phyloP scores from a whole-genome alignment of 768 basidiomycete genomes.

The Collybiopsis luxurians region DNA sequence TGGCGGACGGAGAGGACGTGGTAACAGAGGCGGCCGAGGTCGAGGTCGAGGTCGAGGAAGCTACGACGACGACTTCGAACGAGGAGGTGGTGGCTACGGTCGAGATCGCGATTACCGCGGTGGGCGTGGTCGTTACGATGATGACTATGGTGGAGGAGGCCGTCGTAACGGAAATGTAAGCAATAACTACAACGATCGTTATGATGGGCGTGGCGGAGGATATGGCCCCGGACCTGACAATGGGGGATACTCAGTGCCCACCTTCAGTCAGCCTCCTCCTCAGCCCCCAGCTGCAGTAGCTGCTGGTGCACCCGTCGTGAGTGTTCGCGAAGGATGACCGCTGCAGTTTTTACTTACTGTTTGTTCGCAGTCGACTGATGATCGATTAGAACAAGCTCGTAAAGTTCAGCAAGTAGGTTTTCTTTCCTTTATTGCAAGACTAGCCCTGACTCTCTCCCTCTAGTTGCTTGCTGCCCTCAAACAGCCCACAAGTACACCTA shows the following conservation, averaged over 20 bases:
- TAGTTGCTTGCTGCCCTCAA: conserved; percentile 77
- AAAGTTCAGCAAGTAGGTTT: conserved; percentile 71
- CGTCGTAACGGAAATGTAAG: conserved; percentile 8
- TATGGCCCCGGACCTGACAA: conserved; percentile 16
- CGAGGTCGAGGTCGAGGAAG: conserved; percentile 42
- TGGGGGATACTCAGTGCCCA: conserved; percentile 18
- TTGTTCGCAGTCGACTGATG: conserved; percentile 53
- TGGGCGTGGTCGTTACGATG: conserved; percentile 37
- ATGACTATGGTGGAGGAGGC: conserved; percentile 32
- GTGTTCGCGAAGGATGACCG: conserved; percentile 11
- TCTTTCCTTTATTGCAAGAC: not conserved
- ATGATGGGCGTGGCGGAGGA: conserved; percentile 17
- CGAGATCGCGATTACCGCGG: conserved; percentile 48
- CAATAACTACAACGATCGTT: conserved; percentile 19
- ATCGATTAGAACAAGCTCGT: conserved; percentile 84
- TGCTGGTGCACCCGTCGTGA: conserved; percentile 21
- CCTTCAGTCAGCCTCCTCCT: conserved; percentile 31
- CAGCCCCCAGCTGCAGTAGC: conserved; percentile 22
- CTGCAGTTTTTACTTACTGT: not conserved
- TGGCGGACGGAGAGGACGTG: conserved; percentile 30
- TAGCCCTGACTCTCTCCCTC: not conserved
- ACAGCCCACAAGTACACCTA: conserved; percentile 50
- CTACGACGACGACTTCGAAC: conserved; percentile 43
- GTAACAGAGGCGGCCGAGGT: conserved; percentile 32
- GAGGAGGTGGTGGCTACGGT: conserved; percentile 46